Evolutionary conservation across 352 stramenopile species (phyloP), one percentile per base, ranked within the genome.

Genomic region (Phytophthora syringae): DNA sequence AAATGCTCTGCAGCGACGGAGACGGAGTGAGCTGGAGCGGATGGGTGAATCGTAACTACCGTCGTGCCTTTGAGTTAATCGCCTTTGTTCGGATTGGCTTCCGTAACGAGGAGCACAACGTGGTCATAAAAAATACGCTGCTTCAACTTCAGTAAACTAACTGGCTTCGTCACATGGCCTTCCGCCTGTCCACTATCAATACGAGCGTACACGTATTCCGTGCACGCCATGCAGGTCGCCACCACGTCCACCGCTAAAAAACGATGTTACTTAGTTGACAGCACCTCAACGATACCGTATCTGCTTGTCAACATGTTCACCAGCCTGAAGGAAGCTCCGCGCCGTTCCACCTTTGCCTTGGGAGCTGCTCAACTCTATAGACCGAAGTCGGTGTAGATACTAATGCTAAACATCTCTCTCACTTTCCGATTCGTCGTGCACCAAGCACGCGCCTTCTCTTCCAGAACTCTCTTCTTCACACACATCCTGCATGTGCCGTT

Each of bases 381-480:
- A 5, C 37, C 44, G 50, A 52, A 47, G 45, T 60, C 51, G 4
- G 42, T 56, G 57, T 37, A 52, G 45, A n/a, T n/a, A n/a, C n/a
- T n/a, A n/a, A n/a, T n/a, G n/a, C n/a, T n/a, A n/a, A n/a, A n/a
- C n/a, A n/a, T n/a, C n/a, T 58, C 27, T 42, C 60, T 61, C 65
- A 73, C 22, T 73, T 65, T 45, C 20, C 65, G 66, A 73, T 65
- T 73, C 40, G 39, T 57, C 45, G 15, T 27, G 24, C 32, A 36
- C 27, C 51, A 55, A 34, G 18, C 64, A 59, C 24, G 51, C 40
- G 27, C 9, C 25, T n/a, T 25, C 16, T 43, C 15, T 43, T 18
- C 36, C 34, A 47, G 18, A n/a, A n/a, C n/a, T n/a, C n/a, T n/a
- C n/a, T n/a, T n/a, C 21, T 40, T 16, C 20, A 11, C 40, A 53